phyloP scores from a whole-genome alignment of 345 rosid genomes.

The Euphorbia peplus region DNA sequence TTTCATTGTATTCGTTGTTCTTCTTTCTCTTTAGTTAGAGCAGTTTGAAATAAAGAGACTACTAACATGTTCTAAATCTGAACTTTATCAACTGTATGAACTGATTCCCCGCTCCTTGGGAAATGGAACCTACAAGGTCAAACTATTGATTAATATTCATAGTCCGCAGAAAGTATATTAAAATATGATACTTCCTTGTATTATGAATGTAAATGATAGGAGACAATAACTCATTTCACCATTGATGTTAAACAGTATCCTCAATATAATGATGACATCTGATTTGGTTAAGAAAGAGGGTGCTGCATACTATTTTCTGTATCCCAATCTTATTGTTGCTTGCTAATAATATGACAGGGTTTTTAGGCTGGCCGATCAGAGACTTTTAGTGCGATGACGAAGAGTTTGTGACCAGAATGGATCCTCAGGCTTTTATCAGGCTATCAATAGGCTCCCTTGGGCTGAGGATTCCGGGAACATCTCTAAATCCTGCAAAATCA shows the following conservation, averaged over 20 bases:
- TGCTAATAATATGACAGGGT: slow-evolving; percentile 18
- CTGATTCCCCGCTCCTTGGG: background rate
- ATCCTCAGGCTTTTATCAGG: slow-evolving; percentile 94
- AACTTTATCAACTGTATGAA: background rate
- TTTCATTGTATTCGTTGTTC: background rate
- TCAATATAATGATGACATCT: background rate
- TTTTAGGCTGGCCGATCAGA: slow-evolving; percentile 28
- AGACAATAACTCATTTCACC: no score
- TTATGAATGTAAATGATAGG: background rate
- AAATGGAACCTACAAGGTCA: background rate
- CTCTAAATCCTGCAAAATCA: slow-evolving; percentile 39
- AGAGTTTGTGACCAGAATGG: slow-evolving; percentile 61
- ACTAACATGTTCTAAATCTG: background rate
- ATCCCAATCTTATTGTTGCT: background rate
- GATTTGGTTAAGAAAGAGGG: background rate
- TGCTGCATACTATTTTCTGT: background rate
- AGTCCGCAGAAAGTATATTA: background rate
- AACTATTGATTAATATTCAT: background rate
- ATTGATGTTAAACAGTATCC: background rate
- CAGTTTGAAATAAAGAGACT: background rate
- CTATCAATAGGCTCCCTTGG: slow-evolving; percentile 81
- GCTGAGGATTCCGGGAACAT: slow-evolving; percentile 57
- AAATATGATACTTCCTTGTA: background rate
- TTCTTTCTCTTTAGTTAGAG: background rate
- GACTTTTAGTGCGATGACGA: slow-evolving; percentile 46